phyloP scores from a whole-genome alignment of 768 basidiomycete genomes.

The Xerocomellus chrysenteron region DNA sequence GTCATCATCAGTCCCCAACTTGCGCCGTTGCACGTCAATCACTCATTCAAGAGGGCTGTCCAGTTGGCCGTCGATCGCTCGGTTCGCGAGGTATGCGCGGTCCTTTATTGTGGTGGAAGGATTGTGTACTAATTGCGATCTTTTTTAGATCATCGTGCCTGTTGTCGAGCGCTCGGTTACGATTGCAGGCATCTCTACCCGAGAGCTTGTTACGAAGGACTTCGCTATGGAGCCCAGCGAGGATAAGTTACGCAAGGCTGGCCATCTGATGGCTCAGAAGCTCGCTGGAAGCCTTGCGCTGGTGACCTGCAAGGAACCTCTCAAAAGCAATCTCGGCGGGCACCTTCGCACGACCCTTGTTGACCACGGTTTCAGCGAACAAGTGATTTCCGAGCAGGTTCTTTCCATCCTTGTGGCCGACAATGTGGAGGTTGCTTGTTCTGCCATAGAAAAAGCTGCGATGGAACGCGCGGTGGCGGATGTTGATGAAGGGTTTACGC shows the following conservation, averaged over 20 bases:
- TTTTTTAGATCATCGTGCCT: constrained; percentile 81
- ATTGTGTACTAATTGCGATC: neutral
- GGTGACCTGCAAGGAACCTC: constrained; percentile 97
- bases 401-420: constrained; percentile 80
- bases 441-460: constrained; percentile 94
- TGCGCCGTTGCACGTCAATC: constrained; percentile 71
- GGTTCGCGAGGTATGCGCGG: constrained; percentile 75
- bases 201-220: constrained; percentile 93
- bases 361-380: constrained; percentile 89
- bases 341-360: constrained; percentile 81
- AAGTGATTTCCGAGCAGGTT: constrained; percentile 81
- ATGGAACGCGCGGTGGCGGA: constrained; percentile 94
- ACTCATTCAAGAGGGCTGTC: constrained; percentile 85
- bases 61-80: constrained; percentile 90
- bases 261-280: constrained; percentile 95
- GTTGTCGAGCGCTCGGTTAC: constrained; percentile 98
- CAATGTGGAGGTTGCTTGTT: constrained; percentile 91
- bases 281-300: constrained; percentile 94
- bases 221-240: constrained; percentile 93
- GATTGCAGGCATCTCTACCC: constrained; percentile 95
- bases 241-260: constrained; percentile 85
- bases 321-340: constrained; percentile 86
- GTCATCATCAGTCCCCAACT: constrained; percentile 79
- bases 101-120: neutral
- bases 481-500: constrained; percentile 84